Evolutionary conservation across 2,329 filamentous ascomycete species (phyloP), one percentile per base, ranked within the genome.

Genomic region (Delphinella strobiligena): DNA sequence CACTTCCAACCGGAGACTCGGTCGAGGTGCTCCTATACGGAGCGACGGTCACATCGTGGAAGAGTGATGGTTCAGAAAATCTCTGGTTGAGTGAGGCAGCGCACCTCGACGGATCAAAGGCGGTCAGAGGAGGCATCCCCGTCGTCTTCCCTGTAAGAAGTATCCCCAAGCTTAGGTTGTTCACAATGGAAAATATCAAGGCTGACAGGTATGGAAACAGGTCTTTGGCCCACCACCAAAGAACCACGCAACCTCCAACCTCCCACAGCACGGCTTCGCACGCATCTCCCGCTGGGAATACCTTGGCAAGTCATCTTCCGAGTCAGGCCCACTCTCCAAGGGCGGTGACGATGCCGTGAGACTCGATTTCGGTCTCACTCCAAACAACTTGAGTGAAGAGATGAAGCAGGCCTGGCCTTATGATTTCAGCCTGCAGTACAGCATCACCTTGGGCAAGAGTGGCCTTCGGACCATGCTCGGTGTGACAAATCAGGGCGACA

Each of bases 191-290:
- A 27, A 7, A 27, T 7, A 27, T 14, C 5, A 5, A 8, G 3
- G 34, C 39, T 41, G 30, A 41, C 19, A 3, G 16, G 1, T 8
- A 14, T 4, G 12, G 2, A n/a, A 17, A 15, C 42, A 87, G 86
- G 78, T 88, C 58, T 98, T 98, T 58, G 91, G 91, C 19, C 82
- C 81, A 31, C 76, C 82, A 10, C 79, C 83, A 38, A 71, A 79
- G 49, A 79, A 88, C 60, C 76, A 81, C 49, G 72, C 82, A n/a
- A 91, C 86, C 19, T 75, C 76, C 37, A 67, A 75, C 48, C 80
- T 98, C 18, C 80, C 88, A 3, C 88, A 95, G 64, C 91, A 96
- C 66, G 91, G 91, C 50, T 93, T 98, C 62, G 91, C 89, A 30
- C 85, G 91, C 51, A 88, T 75, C 55, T 83, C 80, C 34, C 75